Percentiles rank a stretch among this genome's conserved stretches.
These are phyloP conservation scores for Kalmusia sp. DNA, from an alignment of 2,329 filamentous ascomycete species.

Conservation along the genomic window DNA sequence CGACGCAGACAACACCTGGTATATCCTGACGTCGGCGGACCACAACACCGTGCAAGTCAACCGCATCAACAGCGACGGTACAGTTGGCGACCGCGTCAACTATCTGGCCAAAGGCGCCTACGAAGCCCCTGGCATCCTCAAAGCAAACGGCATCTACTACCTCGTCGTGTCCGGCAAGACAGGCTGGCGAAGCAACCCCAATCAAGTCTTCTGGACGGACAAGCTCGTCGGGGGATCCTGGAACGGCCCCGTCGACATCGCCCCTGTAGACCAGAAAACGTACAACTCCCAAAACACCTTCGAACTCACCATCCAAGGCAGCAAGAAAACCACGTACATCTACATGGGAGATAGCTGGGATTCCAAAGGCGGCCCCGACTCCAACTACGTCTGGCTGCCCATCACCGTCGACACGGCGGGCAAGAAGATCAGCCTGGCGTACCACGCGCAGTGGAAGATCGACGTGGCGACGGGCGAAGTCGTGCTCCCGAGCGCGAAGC, in stretches of 20 bases:
- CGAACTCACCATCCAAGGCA: constrained; percentile 54
- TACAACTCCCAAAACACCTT: constrained; percentile 65
- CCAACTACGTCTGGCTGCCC: constrained; percentile 53
- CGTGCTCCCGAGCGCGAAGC: constrained; percentile 35
- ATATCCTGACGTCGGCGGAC: constrained; percentile 50
- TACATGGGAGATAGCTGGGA: constrained; percentile 74
- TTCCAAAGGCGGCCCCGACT: constrained; percentile 30
- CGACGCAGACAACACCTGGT: constrained; percentile 42
- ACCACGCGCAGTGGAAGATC: constrained; percentile 52
- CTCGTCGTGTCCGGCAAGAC: constrained; percentile 61
- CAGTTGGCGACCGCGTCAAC: constrained; percentile 45
- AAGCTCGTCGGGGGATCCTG: constrained; percentile 63
- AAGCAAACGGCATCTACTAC: constrained; percentile 64
- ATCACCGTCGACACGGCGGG: constrained; percentile 43
- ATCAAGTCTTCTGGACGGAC: constrained; percentile 63
- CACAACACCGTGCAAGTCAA: constrained; percentile 53
- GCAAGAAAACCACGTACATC: constrained; percentile 48
- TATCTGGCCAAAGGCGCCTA: constrained; percentile 54
- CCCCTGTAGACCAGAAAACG: constrained; percentile 59
- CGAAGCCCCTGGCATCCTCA: constrained; percentile 67
- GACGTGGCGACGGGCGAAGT: constrained; percentile 49
- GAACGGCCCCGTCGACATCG: constrained; percentile 57
- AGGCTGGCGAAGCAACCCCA: constrained; percentile 64
- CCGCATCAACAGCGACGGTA: constrained; percentile 46
- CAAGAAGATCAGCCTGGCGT: constrained; percentile 45